A percentile compares a stretch with the other conserved stretches of the same genome.
Conservation (phyloP, 164 flowering plant species). For the Berberis vulgaris region DNA sequence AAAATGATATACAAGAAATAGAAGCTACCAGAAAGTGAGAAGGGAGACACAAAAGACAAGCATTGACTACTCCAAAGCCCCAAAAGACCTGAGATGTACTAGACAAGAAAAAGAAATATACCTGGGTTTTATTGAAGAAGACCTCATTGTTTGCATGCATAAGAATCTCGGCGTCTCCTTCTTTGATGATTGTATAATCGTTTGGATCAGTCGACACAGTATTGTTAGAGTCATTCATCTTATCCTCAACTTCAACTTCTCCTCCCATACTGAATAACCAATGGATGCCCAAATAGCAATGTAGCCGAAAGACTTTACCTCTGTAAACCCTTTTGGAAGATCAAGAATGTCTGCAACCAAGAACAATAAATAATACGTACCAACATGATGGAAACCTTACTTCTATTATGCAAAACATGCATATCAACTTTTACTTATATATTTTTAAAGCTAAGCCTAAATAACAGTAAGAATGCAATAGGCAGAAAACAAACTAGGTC, state of each 20-base stretch:
- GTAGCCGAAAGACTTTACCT: not conserved
- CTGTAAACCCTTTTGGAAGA: not conserved
- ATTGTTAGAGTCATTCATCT: conserved; percentile 3
- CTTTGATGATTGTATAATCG: conserved; percentile 72
- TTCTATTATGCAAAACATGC: no score
- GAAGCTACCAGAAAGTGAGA: not conserved
- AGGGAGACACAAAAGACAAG: not conserved
- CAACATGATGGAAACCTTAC: no score
- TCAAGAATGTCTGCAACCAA: not conserved
- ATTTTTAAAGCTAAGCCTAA: no score
- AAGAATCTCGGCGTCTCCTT: conserved; percentile 97
- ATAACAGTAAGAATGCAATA: no score
- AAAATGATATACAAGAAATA: no score
- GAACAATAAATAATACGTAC: not conserved
- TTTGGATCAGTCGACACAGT: conserved; percentile 36
- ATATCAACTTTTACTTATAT: no score
- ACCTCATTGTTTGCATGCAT: conserved; percentile 93
- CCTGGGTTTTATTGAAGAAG: conserved; percentile 93
- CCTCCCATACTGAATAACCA: not conserved
- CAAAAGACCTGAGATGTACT: not conserved
- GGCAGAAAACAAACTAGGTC: no score
- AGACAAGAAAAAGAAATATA: conserved; percentile 6
- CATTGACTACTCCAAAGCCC: not conserved
- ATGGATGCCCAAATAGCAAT: not conserved
- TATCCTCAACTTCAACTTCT: not conserved